Base-by-base conservation (phyloP, 345 rosid species). In the Aquilaria sinensis region DNA sequence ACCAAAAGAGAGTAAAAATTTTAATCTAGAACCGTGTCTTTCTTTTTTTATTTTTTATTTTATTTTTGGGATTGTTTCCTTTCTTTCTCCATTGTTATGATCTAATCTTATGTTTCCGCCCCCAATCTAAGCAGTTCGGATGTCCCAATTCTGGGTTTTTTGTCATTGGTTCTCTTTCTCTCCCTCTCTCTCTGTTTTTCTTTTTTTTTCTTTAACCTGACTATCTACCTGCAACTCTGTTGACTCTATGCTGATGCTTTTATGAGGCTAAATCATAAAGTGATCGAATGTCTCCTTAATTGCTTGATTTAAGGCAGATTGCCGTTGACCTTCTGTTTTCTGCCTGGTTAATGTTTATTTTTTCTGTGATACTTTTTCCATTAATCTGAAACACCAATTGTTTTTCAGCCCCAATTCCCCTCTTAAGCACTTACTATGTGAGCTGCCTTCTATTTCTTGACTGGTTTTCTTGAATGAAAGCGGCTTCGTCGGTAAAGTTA, bases 1-100 rank as follows among this genome's bases (percentile, higher is more conserved):
- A 31, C 99, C 99, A 56, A 87, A 85, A 82, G 96, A 95, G 52
- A 88, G 99, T 94, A 88, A 71, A 66, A 37, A 57, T 66, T 71
- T 15, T 1, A 3, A 49, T 75, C 34, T 30, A 31, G 30, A 47
- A 63, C 69, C 65, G 15, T 54, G 11, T 70, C 57, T 70, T 69
- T 9, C 61, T 71, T 58, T 57, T 2, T 48, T 31, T 33, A 3
- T 49, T 32, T 34, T 23, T 5, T 10, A 12, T 65, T 56, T 48
- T 6, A 2, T 29, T 63, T 41, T 23, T 23, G 23, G 23, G 23
- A 23, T 37, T 37, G 43, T 3, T 49, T 31, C 30, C 5, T 50
- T 33, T 37, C 16, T 4, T 13, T 9, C 63, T 56, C 45, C 7
- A 3, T 31, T 64, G 30, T 2, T 48, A 15, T 64, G 60, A 61